These are phyloP conservation scores for Phialophora macrospora DNA, from an alignment of 2,329 filamentous ascomycete genomes.

Conservation along the genomic window DNA sequence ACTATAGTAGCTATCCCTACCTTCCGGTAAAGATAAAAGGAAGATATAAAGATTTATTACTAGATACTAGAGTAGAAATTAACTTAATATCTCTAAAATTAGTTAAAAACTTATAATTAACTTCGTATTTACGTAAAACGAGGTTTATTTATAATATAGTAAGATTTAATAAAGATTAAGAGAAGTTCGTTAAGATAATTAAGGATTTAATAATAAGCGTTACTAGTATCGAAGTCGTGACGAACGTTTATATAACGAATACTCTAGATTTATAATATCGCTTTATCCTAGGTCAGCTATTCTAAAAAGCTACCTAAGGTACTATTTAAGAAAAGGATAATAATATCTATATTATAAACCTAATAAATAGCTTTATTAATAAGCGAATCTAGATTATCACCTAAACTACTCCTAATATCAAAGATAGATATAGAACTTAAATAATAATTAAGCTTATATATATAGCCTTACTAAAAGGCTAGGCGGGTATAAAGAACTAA, in stretches of 20 bases:
- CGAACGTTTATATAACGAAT: conserved; percentile 5
- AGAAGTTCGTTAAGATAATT: conserved; percentile 5
- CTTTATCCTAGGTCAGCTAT: not conserved
- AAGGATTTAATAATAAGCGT: conserved; percentile 5
- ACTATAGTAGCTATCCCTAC: conserved; percentile 3
- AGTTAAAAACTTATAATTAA: conserved; percentile 5
- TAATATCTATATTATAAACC: not conserved
- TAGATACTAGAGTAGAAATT: conserved; percentile 1
- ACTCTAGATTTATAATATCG: not conserved
- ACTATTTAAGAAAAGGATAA: not conserved
- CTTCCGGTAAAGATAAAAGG: conserved; percentile 2
- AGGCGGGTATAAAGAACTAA: not conserved
- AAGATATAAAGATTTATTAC: too few relatives aligned
- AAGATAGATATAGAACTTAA: too few relatives aligned
- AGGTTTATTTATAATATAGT: conserved; percentile 4
- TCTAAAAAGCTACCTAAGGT: not conserved
- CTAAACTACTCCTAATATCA: too few relatives aligned
- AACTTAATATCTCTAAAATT: not conserved
- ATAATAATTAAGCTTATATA: too few relatives aligned
- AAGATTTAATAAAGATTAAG: too few relatives aligned
- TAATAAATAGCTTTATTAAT: not conserved
- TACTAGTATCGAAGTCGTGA: not conserved
- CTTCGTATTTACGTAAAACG: not conserved
- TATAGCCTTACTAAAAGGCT: conserved; percentile 6
- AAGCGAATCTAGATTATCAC: too few relatives aligned